Base-by-base conservation (phyloP, 768 basidiomycete species). In the Tricholoma sp. region DNA sequence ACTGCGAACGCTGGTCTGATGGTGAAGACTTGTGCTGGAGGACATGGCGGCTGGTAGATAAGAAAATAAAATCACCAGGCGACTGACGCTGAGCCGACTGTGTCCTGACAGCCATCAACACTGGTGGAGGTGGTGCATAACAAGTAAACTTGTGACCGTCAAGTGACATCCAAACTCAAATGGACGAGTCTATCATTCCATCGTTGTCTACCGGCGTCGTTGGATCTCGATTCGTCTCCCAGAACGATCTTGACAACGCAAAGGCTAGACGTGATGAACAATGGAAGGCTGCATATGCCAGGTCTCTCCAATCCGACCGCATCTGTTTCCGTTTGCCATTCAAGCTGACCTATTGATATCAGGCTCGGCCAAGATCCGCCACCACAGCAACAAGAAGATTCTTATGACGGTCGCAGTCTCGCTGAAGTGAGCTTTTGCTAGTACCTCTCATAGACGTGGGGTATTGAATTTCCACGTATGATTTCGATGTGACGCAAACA, bases 211-310 rank as follows among this genome's bases (percentile, higher is more conserved):
- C 83, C 8, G 83, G 83, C 64, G 79, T 79, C 36, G 91, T 93
- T 45, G 89, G 90, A 68, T 89, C 90, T 42, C 85, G 91, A 54
- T 94, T 94, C 71, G 82, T 94, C 59, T 85, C 91, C 42, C 84
- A 90, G 70, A 78, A 79, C 13, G 91, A 94, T 53, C 72, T 94
- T 45, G 91, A 93, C 37, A 73, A 78, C 18, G 89, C 89, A 36
- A 88, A 83, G 54, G 75, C 80, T 6, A 76, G 84, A 31, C 76
- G 84, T 59, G 91, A 94, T 6, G 90, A 90, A 63, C 89, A 91
- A 63, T 94, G 91, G 91, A 90, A 86, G 65, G 91, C 91, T 12
- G 91, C 91, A 28, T 94, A 93, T 70, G 91, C 91, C 42, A 81
- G 89, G 89, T 85, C 57, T 57, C 59, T 34, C n/a, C 44, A 42